Evolutionary conservation across 2,329 filamentous ascomycete genomes (phyloP), one percentile per base, ranked within the genome.

Genomic region (Orbilia ellipsospora): DNA sequence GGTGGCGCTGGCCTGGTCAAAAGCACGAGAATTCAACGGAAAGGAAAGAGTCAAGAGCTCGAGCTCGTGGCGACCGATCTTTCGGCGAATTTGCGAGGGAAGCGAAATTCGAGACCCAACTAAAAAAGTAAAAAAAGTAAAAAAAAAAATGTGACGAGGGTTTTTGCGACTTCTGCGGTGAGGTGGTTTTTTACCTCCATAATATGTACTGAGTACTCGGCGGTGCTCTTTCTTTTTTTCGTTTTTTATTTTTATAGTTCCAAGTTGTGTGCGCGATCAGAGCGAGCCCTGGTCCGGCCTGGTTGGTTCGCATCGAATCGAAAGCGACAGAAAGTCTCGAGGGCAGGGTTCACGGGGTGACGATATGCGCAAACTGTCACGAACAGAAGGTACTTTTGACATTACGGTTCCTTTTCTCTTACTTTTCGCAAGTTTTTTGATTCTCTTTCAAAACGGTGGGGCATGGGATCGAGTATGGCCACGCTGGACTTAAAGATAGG

Each of bases 271-370:
- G 69, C 57, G 56, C 55, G 69, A 55, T 60, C 68, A 60, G 63
- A 28, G 63, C 54, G 50, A 57, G 69, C 61, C 69, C 69, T 73
- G 62, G 61, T 54, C 61, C 23, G 56, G 36, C 65, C 66, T 63
- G 42, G 57, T 55, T 54, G 60, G 66, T 54, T 60, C 66, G 50
- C 60, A 61, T 70, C 31, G 42, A 52, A 64, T 72, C 68, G 68
- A 73, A 73, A 60, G 68, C 68, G 61, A 73, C 69, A 73, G 56
- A 61, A 73, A 26, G 28, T 15, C 55, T 20, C n/a, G 54, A 64
- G 59, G 68, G 60, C 55, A 73, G 60, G 68, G 68, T 66, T 72
- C 36, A 57, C 45, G 23, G 57, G 65, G 57, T 56, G 61, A 57
- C 57, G 57, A 70, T 61, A 61, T 70, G 69, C 56, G 62, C 69